A percentile compares a stretch with the other conserved stretches of the same genome.
Evolutionary conservation across 768 basidiomycete species (phyloP).

Genomic region (Phylloporus arenicola): DNA sequence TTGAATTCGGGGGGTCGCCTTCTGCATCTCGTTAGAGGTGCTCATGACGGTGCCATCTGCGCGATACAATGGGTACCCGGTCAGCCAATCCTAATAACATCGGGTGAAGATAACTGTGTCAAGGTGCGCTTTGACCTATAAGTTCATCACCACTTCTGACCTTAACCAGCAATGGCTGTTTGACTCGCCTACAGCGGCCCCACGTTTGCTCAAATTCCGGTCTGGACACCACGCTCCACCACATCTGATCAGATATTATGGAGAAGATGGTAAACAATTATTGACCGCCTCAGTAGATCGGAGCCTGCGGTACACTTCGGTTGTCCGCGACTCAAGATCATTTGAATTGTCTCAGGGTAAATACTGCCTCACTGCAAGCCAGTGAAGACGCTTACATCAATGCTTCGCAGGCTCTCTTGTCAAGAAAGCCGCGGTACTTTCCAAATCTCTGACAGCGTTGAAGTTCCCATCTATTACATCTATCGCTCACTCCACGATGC

Average conservation of each 20-base stretch:
- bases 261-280: constrained; percentile 93
- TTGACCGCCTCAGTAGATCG: constrained; percentile 87
- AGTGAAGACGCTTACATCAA: constrained; percentile 1
- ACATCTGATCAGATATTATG: constrained; percentile 90
- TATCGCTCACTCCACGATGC: constrained; percentile 70
- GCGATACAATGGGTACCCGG: constrained; percentile 89
- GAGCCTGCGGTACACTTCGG: constrained; percentile 81
- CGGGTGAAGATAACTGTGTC: constrained; percentile 91
- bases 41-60: constrained; percentile 82
- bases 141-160: constrained; percentile 3
- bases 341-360: constrained; percentile 92
- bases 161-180: constrained; percentile 89
- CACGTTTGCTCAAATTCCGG: constrained; percentile 85
- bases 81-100: constrained; percentile 85
- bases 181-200: constrained; percentile 82
- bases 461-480: constrained; percentile 80
- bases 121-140: constrained; percentile 51
- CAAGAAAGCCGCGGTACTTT: constrained; percentile 73
- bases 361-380: constrained; percentile 1
- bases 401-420: constrained; percentile 62
- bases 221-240: constrained; percentile 91
- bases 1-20: constrained; percentile 76
- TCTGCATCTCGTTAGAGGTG: constrained; percentile 79
- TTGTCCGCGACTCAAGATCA: constrained; percentile 91
- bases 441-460: constrained; percentile 72